Evolutionary conservation across 2,329 filamentous ascomycete species (phyloP), one percentile per base, ranked within the genome.

Genomic region (Fulvia fulva): DNA sequence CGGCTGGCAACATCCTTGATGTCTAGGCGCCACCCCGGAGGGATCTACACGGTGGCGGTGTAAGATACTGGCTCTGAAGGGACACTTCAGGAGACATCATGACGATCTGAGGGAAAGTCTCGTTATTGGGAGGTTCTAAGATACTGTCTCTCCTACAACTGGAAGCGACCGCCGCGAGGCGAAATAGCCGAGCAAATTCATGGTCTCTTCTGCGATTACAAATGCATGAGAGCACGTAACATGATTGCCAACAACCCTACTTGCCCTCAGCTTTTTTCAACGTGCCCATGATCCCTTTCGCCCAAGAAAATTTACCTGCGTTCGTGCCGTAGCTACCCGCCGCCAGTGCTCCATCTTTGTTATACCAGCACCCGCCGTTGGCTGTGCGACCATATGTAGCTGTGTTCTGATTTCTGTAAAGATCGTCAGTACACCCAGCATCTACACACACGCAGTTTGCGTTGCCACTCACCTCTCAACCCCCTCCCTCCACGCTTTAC

Each of bases 351-450:
- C 74, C 73, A 5, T 70, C 37, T 8, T 53, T 67, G 67, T 87
- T 82, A 61, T 82, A 80, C 86, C 85, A 88, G 53, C 85, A 79
- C 0, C 85, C 86, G 68, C 88, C 85, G 21, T 79, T 72, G 41
- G 68, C 76, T 0, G 83, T 81, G 16, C 74, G 73, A 0, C 87
- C 86, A 68, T 83, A 88, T 2, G 72, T 63, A 25, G 76, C 77
- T 0, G 87, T 89, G 64, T 89, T 89, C 68, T 90, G 86, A 67
- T 89, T 89, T 25, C 45, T 25, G 6, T 21, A 23, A 23, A 21
- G 6, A 8, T 19, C 8, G 16, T 41, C 8, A 41, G 37, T 19
- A 41, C 37, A 34, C 37, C 5, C 14, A 19, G 8, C 14, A n/a
- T 4, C 16, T 41, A 7, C 14, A 3, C 3, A n/a, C 7, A 7